Base-by-base conservation (phyloP, 2,329 filamentous ascomycete species). In the Arthroderma sp. region DNA sequence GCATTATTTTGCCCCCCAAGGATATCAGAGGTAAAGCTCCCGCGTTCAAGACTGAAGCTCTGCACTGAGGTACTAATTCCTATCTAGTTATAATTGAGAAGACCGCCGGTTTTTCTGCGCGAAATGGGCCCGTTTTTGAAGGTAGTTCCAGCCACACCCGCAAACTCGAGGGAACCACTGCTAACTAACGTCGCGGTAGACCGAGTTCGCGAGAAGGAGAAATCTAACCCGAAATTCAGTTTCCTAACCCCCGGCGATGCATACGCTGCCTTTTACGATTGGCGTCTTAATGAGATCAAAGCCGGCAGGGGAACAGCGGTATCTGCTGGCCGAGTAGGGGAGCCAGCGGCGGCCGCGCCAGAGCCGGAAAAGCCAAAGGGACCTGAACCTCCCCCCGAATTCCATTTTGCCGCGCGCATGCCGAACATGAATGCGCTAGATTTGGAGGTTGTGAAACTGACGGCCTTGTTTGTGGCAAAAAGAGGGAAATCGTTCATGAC, bases 341-440 rank as follows among this genome's bases (percentile, higher is more conserved):
- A 87, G 54, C 67, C 70, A 9, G 67, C 69, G 22, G 69, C 70
- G 36, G 69, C 70, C 36, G 67, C 62, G 10, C 68, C 70, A 42
- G 70, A 69, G 53, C 70, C 64, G 41, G 74, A 77, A 61, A 86
- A 83, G 60, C 81, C 85, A 37, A 77, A 83, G 62, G 89, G 88
- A 22, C 89, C 89, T 5, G 80, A 82, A 37, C 80, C 88, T 57
- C 91, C 91, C 10, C 77, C 83, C 46, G 83, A 88, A 56, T 96
- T 93, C 59, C 78, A 84, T 54, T 98, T 95, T 68, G 94, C 86
- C 45, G 88, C 91, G 54, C 83, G 88, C 61, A 94, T 96, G 85
- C 91, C 91, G 47, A 89, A 88, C 54, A 94, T 98, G 67, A 94
- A 83, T 65, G 86, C 93, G 52, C 85, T 94, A 64, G 91, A 98